phyloP scores from a whole-genome alignment of 2,329 filamentous ascomycete species.

The Aspergillus phoenicis region DNA sequence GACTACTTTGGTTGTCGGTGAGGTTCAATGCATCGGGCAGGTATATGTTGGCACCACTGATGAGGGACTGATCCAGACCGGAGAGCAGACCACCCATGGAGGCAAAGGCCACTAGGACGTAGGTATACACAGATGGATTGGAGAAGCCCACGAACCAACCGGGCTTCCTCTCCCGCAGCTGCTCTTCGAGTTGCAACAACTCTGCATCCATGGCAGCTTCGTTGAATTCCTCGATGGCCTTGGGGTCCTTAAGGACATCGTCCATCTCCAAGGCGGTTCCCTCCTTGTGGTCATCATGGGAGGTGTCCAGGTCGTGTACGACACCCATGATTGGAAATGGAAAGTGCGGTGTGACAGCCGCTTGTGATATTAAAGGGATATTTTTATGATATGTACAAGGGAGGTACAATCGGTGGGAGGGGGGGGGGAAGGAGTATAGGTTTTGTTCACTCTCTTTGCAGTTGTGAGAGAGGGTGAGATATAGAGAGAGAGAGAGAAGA shows the following conservation, averaged over 20 bases:
- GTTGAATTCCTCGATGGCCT: conserved; percentile 23
- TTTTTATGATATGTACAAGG: conserved; percentile 3
- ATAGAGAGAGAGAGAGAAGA: no score
- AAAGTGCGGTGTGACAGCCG: background rate
- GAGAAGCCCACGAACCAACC: conserved; percentile 53
- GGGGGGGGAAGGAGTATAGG: no score
- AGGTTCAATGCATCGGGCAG: conserved; percentile 63
- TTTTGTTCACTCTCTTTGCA: background rate
- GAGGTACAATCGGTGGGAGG: background rate
- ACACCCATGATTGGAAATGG: conserved; percentile 11
- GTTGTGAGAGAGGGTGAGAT: background rate
- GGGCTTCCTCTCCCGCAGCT: conserved; percentile 25
- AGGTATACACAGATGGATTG: conserved; percentile 68
- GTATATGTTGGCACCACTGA: conserved; percentile 67
- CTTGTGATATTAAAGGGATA: background rate
- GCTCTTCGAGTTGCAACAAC: conserved; percentile 32
- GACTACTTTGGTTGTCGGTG: conserved; percentile 59
- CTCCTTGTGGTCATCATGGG: conserved; percentile 29
- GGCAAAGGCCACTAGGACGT: conserved; percentile 69
- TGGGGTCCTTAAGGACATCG: conserved; percentile 29
- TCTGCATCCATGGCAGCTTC: conserved; percentile 39
- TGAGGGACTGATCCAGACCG: conserved; percentile 72
- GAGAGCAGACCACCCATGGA: conserved; percentile 74
- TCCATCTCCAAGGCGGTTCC: conserved; percentile 29
- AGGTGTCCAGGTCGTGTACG: conserved; percentile 32